A percentile compares a stretch with the other conserved stretches of the same genome.
Conservation (phyloP, 2,329 filamentous ascomycete species). For the Xylariales sp. region DNA sequence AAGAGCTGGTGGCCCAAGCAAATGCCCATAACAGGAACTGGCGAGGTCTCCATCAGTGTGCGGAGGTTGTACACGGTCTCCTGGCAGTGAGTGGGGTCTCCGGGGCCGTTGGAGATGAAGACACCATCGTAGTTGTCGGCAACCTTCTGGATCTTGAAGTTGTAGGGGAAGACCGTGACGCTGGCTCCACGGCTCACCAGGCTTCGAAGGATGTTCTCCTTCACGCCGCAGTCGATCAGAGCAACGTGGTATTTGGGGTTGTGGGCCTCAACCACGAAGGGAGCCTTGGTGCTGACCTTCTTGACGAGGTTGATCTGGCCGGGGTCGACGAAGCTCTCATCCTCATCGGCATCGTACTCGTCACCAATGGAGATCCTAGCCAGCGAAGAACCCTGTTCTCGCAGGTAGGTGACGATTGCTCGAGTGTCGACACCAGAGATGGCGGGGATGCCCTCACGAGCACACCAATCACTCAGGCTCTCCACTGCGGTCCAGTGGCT, state of each 20-base stretch:
- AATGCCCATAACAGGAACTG: slow-evolving; percentile 94
- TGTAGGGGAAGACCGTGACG: slow-evolving; percentile 90
- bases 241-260: slow-evolving; percentile 86
- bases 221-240: slow-evolving; percentile 95
- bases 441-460: slow-evolving; percentile 89
- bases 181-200: slow-evolving; percentile 87
- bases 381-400: slow-evolving; percentile 94
- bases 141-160: slow-evolving; percentile 98
- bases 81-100: slow-evolving; percentile 95
- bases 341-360: slow-evolving; percentile 97
- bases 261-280: slow-evolving; percentile 87
- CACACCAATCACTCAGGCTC: slow-evolving; percentile 89
- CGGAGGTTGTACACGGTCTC: slow-evolving; percentile 89
- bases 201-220: slow-evolving; percentile 98
- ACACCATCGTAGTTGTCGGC: slow-evolving; percentile 96
- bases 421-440: slow-evolving; percentile 97
- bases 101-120: slow-evolving; percentile 98
- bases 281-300: slow-evolving; percentile 95
- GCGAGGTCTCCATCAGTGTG: slow-evolving; percentile 85
- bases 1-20: slow-evolving; percentile 96
- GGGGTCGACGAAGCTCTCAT: slow-evolving; percentile 92
- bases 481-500: slow-evolving; percentile 99
- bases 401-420: slow-evolving; percentile 90
- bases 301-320: slow-evolving; percentile 95
- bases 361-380: slow-evolving; percentile 93